Conservation (phyloP, 306 rosid genomes). For the Hippophae rhamnoides region DNA sequence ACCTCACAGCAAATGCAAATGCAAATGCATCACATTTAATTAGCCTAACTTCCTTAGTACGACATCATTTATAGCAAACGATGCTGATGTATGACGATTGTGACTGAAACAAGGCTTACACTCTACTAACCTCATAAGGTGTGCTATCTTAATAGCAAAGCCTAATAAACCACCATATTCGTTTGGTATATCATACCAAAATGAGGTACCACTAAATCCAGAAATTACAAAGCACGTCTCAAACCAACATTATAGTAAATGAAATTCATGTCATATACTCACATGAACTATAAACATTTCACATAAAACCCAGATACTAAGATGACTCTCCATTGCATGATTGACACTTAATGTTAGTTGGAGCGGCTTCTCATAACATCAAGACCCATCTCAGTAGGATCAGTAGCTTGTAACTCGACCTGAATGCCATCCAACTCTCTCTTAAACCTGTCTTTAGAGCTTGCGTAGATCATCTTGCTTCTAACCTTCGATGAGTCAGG, state of each 20-base stretch:
- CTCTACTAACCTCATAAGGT: not conserved
- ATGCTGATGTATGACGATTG: too few relatives aligned
- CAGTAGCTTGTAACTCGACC: conserved; percentile 51
- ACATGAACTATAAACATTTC: conserved; percentile 24
- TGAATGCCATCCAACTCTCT: conserved; percentile 46
- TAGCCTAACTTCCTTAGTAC: too few relatives aligned
- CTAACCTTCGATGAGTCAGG: conserved; percentile 41
- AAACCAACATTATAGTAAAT: conserved; percentile 12
- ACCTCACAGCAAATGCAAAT: too few relatives aligned
- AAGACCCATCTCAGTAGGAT: conserved; percentile 39
- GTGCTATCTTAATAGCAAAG: conserved; percentile 5
- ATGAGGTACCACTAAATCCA: conserved; percentile 23
- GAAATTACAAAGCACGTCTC: conserved; percentile 20
- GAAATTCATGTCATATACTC: conserved; percentile 8
- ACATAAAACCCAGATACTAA: conserved; percentile 12
- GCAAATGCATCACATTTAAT: too few relatives aligned
- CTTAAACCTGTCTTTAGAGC: conserved; percentile 44
- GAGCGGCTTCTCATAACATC: conserved; percentile 45
- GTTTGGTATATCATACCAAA: conserved; percentile 21
- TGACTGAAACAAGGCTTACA: not conserved
- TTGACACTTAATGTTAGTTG: conserved; percentile 8
- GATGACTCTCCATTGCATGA: conserved; percentile 8
- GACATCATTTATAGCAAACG: too few relatives aligned
- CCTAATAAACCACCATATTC: conserved; percentile 13
- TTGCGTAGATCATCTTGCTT: conserved; percentile 42